phyloP scores from a whole-genome alignment of 2,329 filamentous ascomycete genomes.

The Nothophaeocryptopus gaeumannii region DNA sequence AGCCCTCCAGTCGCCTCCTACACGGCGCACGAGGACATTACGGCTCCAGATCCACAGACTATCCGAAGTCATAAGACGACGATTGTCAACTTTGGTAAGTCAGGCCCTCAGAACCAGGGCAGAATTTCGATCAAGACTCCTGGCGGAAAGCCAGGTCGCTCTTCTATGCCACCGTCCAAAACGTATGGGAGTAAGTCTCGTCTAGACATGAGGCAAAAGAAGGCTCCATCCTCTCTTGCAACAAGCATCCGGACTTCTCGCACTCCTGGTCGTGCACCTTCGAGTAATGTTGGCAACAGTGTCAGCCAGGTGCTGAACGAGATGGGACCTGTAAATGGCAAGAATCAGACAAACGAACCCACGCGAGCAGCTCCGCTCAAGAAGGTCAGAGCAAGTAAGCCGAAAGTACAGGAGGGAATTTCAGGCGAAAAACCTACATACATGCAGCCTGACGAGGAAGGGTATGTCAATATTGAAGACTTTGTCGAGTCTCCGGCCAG shows the following conservation, averaged over 20 bases:
- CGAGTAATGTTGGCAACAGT: conserved; percentile 8
- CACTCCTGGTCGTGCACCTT: background rate
- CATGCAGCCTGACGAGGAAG: background rate
- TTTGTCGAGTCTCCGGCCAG: background rate
- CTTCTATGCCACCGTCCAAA: conserved; percentile 6
- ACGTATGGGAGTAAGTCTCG: background rate
- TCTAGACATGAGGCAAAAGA: background rate
- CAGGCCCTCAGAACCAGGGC: conserved; percentile 35
- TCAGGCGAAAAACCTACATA: background rate
- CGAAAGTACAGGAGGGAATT: background rate
- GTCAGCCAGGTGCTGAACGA: conserved; percentile 6
- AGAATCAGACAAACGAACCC: background rate
- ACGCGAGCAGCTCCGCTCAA: background rate
- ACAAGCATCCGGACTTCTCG: background rate
- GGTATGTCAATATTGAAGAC: no score
- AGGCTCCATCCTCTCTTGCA: background rate
- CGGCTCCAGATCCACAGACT: background rate
- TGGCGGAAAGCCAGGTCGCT: background rate
- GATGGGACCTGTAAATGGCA: background rate
- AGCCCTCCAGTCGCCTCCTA: conserved; percentile 15
- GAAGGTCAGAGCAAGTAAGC: background rate
- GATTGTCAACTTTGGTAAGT: conserved; percentile 29
- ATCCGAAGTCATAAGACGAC: conserved; percentile 23
- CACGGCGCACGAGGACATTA: conserved; percentile 13
- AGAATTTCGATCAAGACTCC: conserved; percentile 3